Conservation (phyloP, 768 basidiomycete species). For the Kwoniella sp. region DNA sequence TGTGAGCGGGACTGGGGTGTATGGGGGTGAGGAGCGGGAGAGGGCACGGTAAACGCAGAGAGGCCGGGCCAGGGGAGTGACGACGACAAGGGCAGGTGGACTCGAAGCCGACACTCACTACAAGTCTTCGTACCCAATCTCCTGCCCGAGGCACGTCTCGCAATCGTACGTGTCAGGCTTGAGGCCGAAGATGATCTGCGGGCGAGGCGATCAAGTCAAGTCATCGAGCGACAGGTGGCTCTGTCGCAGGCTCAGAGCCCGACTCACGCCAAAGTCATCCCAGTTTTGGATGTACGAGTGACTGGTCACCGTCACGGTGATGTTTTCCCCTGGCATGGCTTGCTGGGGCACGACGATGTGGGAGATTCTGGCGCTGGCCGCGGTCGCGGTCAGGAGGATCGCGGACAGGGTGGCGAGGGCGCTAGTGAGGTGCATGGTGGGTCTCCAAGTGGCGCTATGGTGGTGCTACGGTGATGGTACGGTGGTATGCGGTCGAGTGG, state of each 20-base stretch:
- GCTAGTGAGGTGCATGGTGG: neutral
- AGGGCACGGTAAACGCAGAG: neutral
- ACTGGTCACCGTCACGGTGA: neutral
- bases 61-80: neutral
- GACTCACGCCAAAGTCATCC: slow-evolving; percentile 15
- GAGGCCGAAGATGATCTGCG: slow-evolving; percentile 5
- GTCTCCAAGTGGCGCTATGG: too few relatives aligned
- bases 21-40: too few relatives aligned
- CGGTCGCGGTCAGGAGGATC: neutral
- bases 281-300: slow-evolving; percentile 18
- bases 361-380: slow-evolving; percentile 1
- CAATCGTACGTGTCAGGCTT: slow-evolving; percentile 2
- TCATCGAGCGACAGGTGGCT: too few relatives aligned
- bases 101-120: slow-evolving; percentile 16
- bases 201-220: neutral
- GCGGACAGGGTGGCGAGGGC: neutral
- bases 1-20: too few relatives aligned
- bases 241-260: too few relatives aligned
- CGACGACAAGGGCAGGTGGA: too few relatives aligned
- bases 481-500: too few relatives aligned
- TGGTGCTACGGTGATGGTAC: too few relatives aligned
- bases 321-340: slow-evolving; percentile 3
- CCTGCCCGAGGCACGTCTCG: slow-evolving; percentile 1
- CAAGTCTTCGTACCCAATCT: slow-evolving; percentile 11
- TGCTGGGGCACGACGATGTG: neutral